Evolutionary conservation across 2,329 filamentous ascomycete genomes (phyloP).

Genomic region (Alternaria arborescens): DNA sequence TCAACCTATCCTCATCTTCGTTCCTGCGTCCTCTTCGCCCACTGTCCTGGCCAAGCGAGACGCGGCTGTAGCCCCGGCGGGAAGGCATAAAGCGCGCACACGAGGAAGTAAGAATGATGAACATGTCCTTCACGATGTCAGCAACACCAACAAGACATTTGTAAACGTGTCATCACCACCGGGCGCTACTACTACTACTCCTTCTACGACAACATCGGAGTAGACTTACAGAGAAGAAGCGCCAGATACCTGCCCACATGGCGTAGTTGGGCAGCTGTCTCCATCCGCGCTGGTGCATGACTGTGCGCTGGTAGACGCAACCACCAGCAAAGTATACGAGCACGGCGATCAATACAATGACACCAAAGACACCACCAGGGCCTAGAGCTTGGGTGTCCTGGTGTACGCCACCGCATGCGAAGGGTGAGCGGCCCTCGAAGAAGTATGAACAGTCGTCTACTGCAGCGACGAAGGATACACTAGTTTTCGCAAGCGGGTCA

Average conservation of each 20-base stretch:
- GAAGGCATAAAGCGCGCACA: slow-evolving; percentile 72
- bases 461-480: slow-evolving; percentile 84
- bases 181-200: slow-evolving; percentile 2
- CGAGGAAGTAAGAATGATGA: slow-evolving; percentile 73
- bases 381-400: slow-evolving; percentile 66
- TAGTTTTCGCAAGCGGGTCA: slow-evolving; percentile 75
- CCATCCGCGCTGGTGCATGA: slow-evolving; percentile 94
- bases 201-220: slow-evolving; percentile 10
- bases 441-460: slow-evolving; percentile 94
- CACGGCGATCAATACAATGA: slow-evolving; percentile 81
- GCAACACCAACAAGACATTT: slow-evolving; percentile 10
- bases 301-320: slow-evolving; percentile 93
- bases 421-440: slow-evolving; percentile 87
- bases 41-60: slow-evolving; percentile 61
- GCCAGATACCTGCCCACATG: slow-evolving; percentile 88
- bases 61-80: slow-evolving; percentile 71
- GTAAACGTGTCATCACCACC: slow-evolving; percentile 4
- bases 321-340: slow-evolving; percentile 91
- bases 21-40: slow-evolving; percentile 56
- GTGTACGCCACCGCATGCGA: slow-evolving; percentile 80
- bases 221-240: slow-evolving; percentile 77
- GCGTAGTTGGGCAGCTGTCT: slow-evolving; percentile 93
- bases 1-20: slow-evolving; percentile 91
- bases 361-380: slow-evolving; percentile 82
- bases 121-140: slow-evolving; percentile 58